Percentiles rank a stretch among this genome's conserved stretches.
These are phyloP conservation scores for Viola pubescens DNA, from an alignment of 441 rosid species.

Conservation along the genomic window DNA sequence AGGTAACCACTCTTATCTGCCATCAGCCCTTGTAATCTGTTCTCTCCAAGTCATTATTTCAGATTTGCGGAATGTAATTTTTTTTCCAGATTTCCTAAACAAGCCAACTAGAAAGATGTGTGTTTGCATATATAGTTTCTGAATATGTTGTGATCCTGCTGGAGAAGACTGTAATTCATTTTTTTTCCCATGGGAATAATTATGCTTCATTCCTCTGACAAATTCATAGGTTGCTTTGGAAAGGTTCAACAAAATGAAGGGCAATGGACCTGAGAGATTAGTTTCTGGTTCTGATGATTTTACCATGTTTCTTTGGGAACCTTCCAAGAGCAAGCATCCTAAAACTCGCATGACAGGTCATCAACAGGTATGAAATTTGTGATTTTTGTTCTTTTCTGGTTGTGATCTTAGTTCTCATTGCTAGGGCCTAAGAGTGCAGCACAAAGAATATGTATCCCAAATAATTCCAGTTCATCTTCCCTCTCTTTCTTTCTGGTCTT, in stretches of 20 bases:
- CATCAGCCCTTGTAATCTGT: neutral
- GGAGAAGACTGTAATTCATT: neutral
- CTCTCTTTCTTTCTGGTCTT: no score
- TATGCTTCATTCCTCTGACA: constrained; percentile 1
- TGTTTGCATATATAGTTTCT: neutral
- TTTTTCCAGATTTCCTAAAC: neutral
- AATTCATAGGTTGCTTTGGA: constrained; percentile 59
- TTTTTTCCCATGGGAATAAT: neutral
- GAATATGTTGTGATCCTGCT: neutral
- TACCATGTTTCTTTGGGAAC: constrained; percentile 98
- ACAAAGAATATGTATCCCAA: neutral
- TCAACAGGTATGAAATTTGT: constrained; percentile 52
- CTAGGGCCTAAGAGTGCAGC: constrained; percentile 1
- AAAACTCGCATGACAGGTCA: constrained; percentile 92
- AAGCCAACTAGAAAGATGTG: no score
- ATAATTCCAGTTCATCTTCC: no score
- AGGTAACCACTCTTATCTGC: constrained; percentile 33
- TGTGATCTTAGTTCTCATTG: constrained; percentile 11
- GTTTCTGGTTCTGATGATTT: constrained; percentile 97
- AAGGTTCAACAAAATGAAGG: constrained; percentile 76
- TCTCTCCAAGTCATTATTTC: neutral
- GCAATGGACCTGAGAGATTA: constrained; percentile 81
- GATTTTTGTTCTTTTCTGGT: constrained; percentile 9
- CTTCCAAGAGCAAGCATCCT: constrained; percentile 77
- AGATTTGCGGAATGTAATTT: neutral